phyloP scores from a whole-genome alignment of 78 protist species.

The Cavenderia fasciculata region DNA sequence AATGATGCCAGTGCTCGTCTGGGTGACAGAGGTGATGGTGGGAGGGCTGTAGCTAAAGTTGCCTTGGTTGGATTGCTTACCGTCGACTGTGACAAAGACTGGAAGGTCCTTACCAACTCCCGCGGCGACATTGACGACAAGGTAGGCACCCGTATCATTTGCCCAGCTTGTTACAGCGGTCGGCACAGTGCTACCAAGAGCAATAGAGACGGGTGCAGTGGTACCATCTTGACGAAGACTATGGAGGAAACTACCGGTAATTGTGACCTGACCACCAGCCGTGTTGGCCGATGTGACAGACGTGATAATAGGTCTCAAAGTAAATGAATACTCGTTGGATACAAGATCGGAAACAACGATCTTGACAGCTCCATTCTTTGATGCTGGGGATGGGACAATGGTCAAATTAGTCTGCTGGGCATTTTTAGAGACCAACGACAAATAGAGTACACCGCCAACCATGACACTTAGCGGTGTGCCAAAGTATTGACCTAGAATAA shows the following conservation, averaged over 20 bases:
- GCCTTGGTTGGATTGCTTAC: not conserved
- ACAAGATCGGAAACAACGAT: not conserved
- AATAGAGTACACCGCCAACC: not conserved
- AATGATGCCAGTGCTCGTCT: not conserved
- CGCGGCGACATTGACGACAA: not conserved
- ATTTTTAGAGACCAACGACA: not conserved
- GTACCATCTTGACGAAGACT: not conserved
- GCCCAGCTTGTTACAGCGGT: too few species aligned
- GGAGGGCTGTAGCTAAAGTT: constrained; percentile 15
- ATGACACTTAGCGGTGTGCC: not conserved
- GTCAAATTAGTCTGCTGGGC: not conserved
- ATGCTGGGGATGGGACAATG: not conserved
- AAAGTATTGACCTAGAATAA: not conserved
- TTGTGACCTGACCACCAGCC: constrained; percentile 18
- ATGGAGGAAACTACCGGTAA: not conserved
- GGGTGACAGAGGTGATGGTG: not conserved
- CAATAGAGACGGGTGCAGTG: not conserved
- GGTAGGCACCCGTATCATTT: not conserved
- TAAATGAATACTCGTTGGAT: not conserved
- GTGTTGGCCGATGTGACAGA: constrained; percentile 2
- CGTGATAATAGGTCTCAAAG: not conserved
- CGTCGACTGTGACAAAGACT: constrained; percentile 12
- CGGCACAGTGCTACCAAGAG: not conserved
- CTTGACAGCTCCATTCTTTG: not conserved
- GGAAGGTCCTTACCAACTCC: not conserved